A percentile compares a stretch with the other conserved stretches of the same genome.
Evolutionary conservation across 805 yeast genomes (phyloP).

Genomic region (Millerozyma miso): DNA sequence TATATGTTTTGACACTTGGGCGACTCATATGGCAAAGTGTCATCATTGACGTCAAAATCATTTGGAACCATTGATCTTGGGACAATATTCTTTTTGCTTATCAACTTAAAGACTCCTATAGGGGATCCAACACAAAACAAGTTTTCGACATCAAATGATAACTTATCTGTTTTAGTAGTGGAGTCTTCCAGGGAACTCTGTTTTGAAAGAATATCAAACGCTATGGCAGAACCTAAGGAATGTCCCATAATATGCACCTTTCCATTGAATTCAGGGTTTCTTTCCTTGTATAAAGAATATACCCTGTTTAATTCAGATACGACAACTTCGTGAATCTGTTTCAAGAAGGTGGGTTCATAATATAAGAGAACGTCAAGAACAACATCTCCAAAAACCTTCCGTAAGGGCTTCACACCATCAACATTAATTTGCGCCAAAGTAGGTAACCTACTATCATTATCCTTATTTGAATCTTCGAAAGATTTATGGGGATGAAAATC

Average conservation of each 20-base stretch:
- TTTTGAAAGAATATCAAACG: slow-evolving; percentile 64
- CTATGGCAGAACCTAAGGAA: slow-evolving; percentile 84
- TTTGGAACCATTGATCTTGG: slow-evolving; percentile 27
- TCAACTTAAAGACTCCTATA: slow-evolving; percentile 75
- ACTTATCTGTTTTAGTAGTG: slow-evolving; percentile 31
- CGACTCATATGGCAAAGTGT: slow-evolving; percentile 20
- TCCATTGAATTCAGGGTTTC: slow-evolving; percentile 74
- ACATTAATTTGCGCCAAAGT: slow-evolving; percentile 68
- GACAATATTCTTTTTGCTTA: slow-evolving; percentile 59
- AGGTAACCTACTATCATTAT: slow-evolving; percentile 49
- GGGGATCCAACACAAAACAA: slow-evolving; percentile 88
- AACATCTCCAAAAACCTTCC: slow-evolving; percentile 82
- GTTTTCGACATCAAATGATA: slow-evolving; percentile 70
- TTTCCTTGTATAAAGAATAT: slow-evolving; percentile 51
- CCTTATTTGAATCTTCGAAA: slow-evolving; percentile 28
- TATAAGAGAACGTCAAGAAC: slow-evolving; percentile 77
- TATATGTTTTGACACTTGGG: slow-evolving; percentile 67
- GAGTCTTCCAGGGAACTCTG: slow-evolving; percentile 31
- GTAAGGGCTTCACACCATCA: slow-evolving; percentile 69
- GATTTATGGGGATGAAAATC: slow-evolving; percentile 52
- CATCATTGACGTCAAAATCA: slow-evolving; percentile 19
- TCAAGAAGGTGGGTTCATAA: slow-evolving; percentile 65
- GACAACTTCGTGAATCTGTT: slow-evolving; percentile 60
- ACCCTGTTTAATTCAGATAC: slow-evolving; percentile 59
- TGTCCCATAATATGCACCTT: slow-evolving; percentile 84